Conservation (phyloP, 169 alveolate species). For the Babesia microti region DNA sequence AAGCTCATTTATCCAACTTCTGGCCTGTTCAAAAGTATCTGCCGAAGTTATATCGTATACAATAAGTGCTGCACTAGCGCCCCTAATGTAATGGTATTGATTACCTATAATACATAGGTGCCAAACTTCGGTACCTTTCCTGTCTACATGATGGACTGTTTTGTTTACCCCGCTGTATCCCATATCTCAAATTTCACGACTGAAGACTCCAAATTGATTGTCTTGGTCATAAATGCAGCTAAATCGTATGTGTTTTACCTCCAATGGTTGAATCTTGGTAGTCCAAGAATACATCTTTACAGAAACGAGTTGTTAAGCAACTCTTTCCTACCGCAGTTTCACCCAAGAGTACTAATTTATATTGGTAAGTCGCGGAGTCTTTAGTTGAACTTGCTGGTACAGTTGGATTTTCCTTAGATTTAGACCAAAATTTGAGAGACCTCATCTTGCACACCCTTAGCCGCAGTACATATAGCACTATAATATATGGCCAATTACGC, state of each 20-base stretch:
- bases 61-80: slow-evolving; percentile 82
- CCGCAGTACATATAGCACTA: too few species aligned
- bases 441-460: too few species aligned
- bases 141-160: slow-evolving; percentile 39
- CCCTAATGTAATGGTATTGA: slow-evolving; percentile 37
- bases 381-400: too few species aligned
- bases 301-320: slow-evolving; percentile 70
- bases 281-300: slow-evolving; percentile 69
- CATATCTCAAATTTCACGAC: slow-evolving; percentile 76
- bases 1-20: slow-evolving; percentile 78
- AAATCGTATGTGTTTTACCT: slow-evolving; percentile 22
- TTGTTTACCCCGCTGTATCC: slow-evolving; percentile 86
- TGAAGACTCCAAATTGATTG: slow-evolving; percentile 59
- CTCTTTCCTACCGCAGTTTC: slow-evolving; percentile 87
- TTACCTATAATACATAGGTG: slow-evolving; percentile 77
- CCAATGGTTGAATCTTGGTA: slow-evolving; percentile 82
- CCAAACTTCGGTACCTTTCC: slow-evolving; percentile 73
- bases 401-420: too few species aligned
- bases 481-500: too few species aligned
- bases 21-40: slow-evolving; percentile 76
- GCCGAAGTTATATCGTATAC: slow-evolving; percentile 76
- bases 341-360: slow-evolving; percentile 65
- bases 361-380: slow-evolving; percentile 32
- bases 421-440: too few species aligned
- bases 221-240: slow-evolving; percentile 81